Conservation (phyloP, 257 asterid genomes). For the Capsicum baccatum region DNA sequence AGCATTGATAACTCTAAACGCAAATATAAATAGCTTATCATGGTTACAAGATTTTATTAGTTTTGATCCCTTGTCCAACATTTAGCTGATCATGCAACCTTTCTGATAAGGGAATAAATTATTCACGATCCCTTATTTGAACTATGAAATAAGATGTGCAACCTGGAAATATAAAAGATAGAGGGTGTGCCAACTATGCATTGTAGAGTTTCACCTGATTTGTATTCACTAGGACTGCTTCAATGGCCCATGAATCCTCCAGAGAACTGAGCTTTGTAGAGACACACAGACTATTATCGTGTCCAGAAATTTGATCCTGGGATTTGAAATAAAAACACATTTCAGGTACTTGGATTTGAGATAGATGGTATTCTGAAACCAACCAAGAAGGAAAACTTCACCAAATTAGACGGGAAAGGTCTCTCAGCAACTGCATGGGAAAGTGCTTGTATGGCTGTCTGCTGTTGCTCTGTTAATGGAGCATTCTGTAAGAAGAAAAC, state of each 20-base stretch:
- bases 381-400: slow-evolving; percentile 37
- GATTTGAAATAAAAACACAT: slow-evolving; percentile 48
- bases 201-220: slow-evolving; percentile 59
- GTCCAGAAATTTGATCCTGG: slow-evolving; percentile 62
- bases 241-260: slow-evolving; percentile 73
- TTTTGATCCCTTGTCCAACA: slow-evolving; percentile 9
- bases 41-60: not conserved
- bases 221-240: slow-evolving; percentile 82
- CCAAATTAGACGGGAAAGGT: slow-evolving; percentile 84
- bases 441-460: slow-evolving; percentile 84
- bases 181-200: not conserved
- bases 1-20: not conserved
- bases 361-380: not conserved
- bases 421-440: slow-evolving; percentile 96
- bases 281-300: slow-evolving; percentile 62
- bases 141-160: slow-evolving; percentile 13
- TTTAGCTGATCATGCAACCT: not conserved
- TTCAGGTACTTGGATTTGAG: slow-evolving; percentile 23
- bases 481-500: slow-evolving; percentile 58
- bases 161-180: not conserved
- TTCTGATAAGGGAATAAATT: slow-evolving; percentile 19
- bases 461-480: slow-evolving; percentile 95
- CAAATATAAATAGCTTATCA: not conserved
- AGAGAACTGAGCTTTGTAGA: slow-evolving; percentile 58
- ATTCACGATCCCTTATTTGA: slow-evolving; percentile 1